A percentile compares a stretch with the other conserved stretches of the same genome.
phyloP scores from a whole-genome alignment of 495 filamentous ascomycete species.

The Pseudomonodictys pantanalensis region DNA sequence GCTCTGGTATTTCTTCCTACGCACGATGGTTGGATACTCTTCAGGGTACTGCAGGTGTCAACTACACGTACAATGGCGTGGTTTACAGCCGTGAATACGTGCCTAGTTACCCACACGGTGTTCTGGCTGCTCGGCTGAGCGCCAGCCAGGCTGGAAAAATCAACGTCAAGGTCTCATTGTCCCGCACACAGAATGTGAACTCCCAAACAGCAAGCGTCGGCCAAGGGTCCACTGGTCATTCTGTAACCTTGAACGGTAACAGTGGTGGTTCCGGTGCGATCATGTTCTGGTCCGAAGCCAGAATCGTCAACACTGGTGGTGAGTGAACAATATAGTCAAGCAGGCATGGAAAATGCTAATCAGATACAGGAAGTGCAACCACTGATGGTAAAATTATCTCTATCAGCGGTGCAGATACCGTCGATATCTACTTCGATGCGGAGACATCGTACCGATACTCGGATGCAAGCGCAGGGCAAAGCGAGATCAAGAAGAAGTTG shows the following conservation, averaged over 20 bases:
- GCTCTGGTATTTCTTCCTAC: constrained; percentile 37
- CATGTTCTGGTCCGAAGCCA: not conserved
- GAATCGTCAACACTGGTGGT: not conserved
- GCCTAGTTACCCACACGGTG: constrained; percentile 44
- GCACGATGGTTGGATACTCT: constrained; percentile 45
- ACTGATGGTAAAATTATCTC: not conserved
- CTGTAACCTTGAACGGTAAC: not conserved
- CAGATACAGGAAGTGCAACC: not conserved
- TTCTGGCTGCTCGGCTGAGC: constrained; percentile 45
- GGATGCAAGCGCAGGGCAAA: not conserved
- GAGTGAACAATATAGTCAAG: not conserved
- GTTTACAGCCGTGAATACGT: constrained; percentile 44
- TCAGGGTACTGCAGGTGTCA: constrained; percentile 13
- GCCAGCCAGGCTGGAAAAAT: constrained; percentile 34
- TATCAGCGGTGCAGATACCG: not conserved
- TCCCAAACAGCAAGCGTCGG: not conserved
- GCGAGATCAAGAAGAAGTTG: constrained; percentile 4
- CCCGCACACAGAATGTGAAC: not conserved
- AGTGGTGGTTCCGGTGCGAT: not conserved
- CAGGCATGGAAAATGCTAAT: not conserved
- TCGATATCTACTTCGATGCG: constrained; percentile 14
- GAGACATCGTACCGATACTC: constrained; percentile 10
- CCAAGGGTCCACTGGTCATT: not conserved
- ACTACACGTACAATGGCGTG: constrained; percentile 41
- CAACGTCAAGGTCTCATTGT: constrained; percentile 47